Evolutionary conservation across 1,139 yeast genomes (phyloP).

Genomic region (Taiozyma sp.): DNA sequence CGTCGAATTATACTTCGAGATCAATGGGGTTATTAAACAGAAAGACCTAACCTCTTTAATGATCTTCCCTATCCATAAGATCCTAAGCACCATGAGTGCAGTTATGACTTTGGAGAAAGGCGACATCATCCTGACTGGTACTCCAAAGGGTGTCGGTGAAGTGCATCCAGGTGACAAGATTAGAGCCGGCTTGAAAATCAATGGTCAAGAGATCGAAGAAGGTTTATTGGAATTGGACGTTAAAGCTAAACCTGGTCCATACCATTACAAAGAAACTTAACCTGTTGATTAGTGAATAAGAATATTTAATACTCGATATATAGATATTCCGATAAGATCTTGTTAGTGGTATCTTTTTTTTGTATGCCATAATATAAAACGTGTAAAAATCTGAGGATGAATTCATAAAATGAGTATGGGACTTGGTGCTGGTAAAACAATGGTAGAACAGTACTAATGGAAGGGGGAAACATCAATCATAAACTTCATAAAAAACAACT

Average conservation of each 20-base stretch:
- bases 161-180: conserved; percentile 74
- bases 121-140: conserved; percentile 88
- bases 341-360: background rate
- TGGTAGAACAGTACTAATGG: background rate
- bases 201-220: conserved; percentile 51
- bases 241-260: conserved; percentile 78
- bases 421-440: background rate
- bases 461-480: background rate
- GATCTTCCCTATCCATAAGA: conserved; percentile 83
- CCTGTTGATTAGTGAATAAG: background rate
- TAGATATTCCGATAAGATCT: background rate
- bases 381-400: background rate
- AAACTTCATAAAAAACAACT: background rate
- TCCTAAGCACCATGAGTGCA: conserved; percentile 75
- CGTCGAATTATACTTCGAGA: conserved; percentile 58
- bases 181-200: conserved; percentile 49
- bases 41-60: conserved; percentile 76
- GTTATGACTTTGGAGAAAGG: conserved; percentile 91
- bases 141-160: conserved; percentile 97
- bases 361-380: background rate
- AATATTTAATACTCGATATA: too few species aligned
- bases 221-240: conserved; percentile 51
- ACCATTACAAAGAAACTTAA: conserved; percentile 54
- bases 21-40: conserved; percentile 72
- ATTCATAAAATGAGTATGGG: background rate